A percentile compares a stretch with the other conserved stretches of the same genome.
These are phyloP conservation scores for Bruguiera hainesii DNA, from an alignment of 441 rosid genomes.

Conservation along the genomic window DNA sequence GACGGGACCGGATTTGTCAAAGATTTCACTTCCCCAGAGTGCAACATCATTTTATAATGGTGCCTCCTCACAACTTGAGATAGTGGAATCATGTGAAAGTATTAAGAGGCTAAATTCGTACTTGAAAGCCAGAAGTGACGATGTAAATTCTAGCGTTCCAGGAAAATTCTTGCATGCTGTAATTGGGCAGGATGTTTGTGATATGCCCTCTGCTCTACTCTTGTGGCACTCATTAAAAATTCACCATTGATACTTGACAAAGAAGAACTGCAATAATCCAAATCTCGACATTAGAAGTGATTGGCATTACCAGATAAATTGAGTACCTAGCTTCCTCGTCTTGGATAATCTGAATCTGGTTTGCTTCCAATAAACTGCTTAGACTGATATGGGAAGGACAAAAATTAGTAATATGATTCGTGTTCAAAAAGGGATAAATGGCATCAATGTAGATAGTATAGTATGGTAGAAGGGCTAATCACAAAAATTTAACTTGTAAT, in stretches of 20 bases:
- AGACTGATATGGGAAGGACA: background rate
- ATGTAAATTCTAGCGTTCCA: slow-evolving; percentile 50
- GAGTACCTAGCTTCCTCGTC: no score
- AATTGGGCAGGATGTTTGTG: slow-evolving; percentile 41
- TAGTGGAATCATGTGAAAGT: slow-evolving; percentile 49
- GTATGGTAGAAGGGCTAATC: background rate
- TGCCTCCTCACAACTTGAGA: slow-evolving; percentile 36
- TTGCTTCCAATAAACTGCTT: background rate
- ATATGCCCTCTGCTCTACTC: slow-evolving; percentile 27
- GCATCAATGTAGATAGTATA: background rate
- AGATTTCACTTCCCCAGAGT: slow-evolving; percentile 51
- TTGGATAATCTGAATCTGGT: no score
- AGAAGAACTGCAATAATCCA: no score
- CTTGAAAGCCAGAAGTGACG: slow-evolving; percentile 44
- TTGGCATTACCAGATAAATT: no score
- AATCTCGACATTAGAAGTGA: no score
- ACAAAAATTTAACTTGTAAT: background rate
- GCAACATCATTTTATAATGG: slow-evolving; percentile 58
- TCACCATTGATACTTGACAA: slow-evolving; percentile 4
- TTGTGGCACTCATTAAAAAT: background rate
- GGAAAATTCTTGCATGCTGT: slow-evolving; percentile 61
- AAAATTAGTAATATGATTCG: background rate
- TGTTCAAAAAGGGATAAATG: background rate
- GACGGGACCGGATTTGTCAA: slow-evolving; percentile 29
- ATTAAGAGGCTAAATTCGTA: slow-evolving; percentile 35